A percentile compares a stretch with the other conserved stretches of the same genome.
Evolutionary conservation across 2,329 filamentous ascomycete genomes (phyloP).

Genomic region (Apiospora rasikravindrae): DNA sequence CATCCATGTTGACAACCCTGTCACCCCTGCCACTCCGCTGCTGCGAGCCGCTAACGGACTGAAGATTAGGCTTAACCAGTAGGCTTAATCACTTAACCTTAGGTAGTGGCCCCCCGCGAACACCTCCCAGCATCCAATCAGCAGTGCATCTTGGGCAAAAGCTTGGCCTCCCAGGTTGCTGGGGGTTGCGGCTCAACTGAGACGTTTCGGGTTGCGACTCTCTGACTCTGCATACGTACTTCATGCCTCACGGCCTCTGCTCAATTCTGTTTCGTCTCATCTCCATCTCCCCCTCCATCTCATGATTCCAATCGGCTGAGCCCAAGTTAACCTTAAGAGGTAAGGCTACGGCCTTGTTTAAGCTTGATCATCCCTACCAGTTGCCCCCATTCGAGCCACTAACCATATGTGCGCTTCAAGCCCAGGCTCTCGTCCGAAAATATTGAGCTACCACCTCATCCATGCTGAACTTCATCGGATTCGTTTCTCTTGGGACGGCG

Average conservation of each 20-base stretch:
- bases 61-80: background rate
- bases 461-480: background rate
- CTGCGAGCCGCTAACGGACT: background rate
- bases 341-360: background rate
- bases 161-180: background rate
- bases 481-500: background rate
- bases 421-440: background rate
- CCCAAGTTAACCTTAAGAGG: background rate
- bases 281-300: constrained; percentile 10
- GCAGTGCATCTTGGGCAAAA: background rate
- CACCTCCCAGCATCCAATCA: background rate
- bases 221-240: constrained; percentile 5
- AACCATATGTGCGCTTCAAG: background rate
- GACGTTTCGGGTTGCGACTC: background rate
- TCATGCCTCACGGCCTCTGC: background rate
- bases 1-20: background rate
- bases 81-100: background rate
- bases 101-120: background rate
- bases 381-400: background rate
- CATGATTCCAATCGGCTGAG: background rate
- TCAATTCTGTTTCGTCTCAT: constrained; percentile 4
- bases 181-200: constrained; percentile 10
- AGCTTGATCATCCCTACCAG: constrained; percentile 8
- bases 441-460: background rate
- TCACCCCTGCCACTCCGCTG: background rate